Evolutionary conservation across 176 grass and related monocot genomes (phyloP), one percentile per base, ranked within the genome.

Genomic region (Triticum turgidum): DNA sequence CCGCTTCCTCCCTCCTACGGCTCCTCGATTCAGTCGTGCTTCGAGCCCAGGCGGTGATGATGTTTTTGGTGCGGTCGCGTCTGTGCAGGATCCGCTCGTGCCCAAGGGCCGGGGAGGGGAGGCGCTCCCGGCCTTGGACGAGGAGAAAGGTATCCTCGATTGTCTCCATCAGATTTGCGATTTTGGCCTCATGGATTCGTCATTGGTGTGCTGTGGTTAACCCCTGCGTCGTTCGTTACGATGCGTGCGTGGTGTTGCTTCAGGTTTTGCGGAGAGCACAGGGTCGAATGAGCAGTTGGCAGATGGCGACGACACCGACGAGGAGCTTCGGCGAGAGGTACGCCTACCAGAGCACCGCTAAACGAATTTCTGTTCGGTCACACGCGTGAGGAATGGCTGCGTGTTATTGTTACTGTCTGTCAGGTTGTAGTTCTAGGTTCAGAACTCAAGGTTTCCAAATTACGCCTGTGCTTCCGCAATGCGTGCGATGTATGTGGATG

Each of bases 281-380:
- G 65, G 63, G 8, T 22, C 11, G 0, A 17, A 11, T 7, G 67
- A 70, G 20, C 61, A 59, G 38, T 25, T 76, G 37, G 32, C 3
- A 54, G 35, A 65, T 75, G 65, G 14, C 7, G 20, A 8, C 21
- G 41, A 52, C 52, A 75, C 73, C 9, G 82, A 86, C 0, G 82
- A 84, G 20, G 85, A 90, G 42, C 86, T 92, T 47, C 65, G 68
- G 56, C n/a, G 20, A 15, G 79, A 92, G 93, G 44, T 47, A 47
- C 0, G 44, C 44, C 0, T 13, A 47, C 44, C 11, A 1, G 44
- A 13, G 11, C 44, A 47, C 44, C 0, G 3, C 3, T 4, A 47
- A 47, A 47, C 0, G 44, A 47, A 47, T 47, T 1, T 4, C 44
- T 47, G 44, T 47, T 47, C 44, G 12, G 44, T 47, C 44, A 13